These are phyloP conservation scores for Apophysomyces trapeziformis DNA, from an alignment of 371 early-diverging fungal species.

Conservation along the genomic window DNA sequence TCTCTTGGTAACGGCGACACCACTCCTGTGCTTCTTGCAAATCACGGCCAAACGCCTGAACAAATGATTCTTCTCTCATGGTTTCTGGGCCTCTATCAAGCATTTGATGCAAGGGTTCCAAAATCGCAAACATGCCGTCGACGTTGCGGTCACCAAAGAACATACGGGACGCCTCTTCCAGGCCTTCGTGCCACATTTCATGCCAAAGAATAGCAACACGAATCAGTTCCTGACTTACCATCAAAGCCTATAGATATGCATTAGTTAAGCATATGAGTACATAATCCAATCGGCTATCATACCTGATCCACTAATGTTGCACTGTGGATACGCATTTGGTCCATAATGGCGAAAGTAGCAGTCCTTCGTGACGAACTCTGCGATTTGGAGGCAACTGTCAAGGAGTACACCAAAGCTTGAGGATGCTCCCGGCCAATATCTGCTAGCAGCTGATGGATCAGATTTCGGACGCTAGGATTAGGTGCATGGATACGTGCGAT, in stretches of 20 bases:
- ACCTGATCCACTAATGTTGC: slow-evolving; percentile 89
- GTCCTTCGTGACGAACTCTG: slow-evolving; percentile 77
- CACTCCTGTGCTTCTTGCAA: slow-evolving; percentile 92
- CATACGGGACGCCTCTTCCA: slow-evolving; percentile 90
- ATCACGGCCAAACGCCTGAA: slow-evolving; percentile 93
- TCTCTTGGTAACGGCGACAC: slow-evolving; percentile 82
- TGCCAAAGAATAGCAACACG: slow-evolving; percentile 97
- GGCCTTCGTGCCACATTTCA: slow-evolving; percentile 98
- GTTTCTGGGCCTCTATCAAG: slow-evolving; percentile 94
- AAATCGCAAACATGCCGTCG: slow-evolving; percentile 90
- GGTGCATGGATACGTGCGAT: slow-evolving; percentile 96
- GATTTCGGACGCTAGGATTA: slow-evolving; percentile 78
- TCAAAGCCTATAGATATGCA: slow-evolving; percentile 64
- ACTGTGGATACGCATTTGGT: slow-evolving; percentile 88
- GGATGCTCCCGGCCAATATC: slow-evolving; percentile 97
- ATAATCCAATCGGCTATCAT: background rate
- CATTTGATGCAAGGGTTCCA: slow-evolving; percentile 91
- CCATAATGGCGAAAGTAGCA: slow-evolving; percentile 90
- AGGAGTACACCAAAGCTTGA: slow-evolving; percentile 95
- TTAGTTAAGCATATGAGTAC: slow-evolving; percentile 10
- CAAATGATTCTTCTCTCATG: slow-evolving; percentile 91
- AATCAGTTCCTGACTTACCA: slow-evolving; percentile 96
- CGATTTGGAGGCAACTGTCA: slow-evolving; percentile 97
- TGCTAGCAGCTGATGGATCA: slow-evolving; percentile 89
- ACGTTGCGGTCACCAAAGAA: slow-evolving; percentile 89